Base-by-base conservation (phyloP, 345 rosid genomes). In the Arabidopsis suecica region DNA sequence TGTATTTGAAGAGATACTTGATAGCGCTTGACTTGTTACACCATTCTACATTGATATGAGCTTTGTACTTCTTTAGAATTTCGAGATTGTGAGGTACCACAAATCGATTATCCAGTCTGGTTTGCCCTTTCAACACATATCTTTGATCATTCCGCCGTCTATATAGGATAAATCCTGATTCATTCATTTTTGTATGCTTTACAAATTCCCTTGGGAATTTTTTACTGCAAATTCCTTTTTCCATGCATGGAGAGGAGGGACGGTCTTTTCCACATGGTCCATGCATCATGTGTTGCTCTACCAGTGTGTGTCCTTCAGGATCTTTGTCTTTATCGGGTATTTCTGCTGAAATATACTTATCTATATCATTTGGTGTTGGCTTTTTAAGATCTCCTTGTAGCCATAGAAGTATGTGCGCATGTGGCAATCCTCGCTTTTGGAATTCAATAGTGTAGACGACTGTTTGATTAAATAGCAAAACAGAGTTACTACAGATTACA, bases 1-100 rank as follows among this genome's bases (percentile, higher is more conserved):
- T 55, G 23, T 68, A 54, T 37, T 51, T 67, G 49, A 67, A 67
- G 5, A 67, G 23, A 50, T 67, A 67, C 1, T 67, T 67, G 9
- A 67, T 51, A 8, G 36, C 34, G 5, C 3, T 7, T 18, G 61
- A 67, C 6, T 3, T 53, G 7, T 32, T 49, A 48, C 60, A 67
- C 61, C 48, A 60, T 40, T 60, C 48, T 18, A 38, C 47, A 38
- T 60, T 60, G 32, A 38, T 37, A 33, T 60, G 71, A 30, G 45
- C 59, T 34, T 49, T 49, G 44, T 33, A 60, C 20, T 10, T 42
- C 13, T 62, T 41, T 1, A 62, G 49, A 13, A 62, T 50, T 10
- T 1, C 4, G 7, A 62, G 67, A 36, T 62, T 62, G 20, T 62
- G 66, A 40, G 50, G 50, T 14, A 40, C 50, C 6, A 61, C 66